phyloP scores from a whole-genome alignment of 208 protist species.

The Leishmania gerbilli region DNA sequence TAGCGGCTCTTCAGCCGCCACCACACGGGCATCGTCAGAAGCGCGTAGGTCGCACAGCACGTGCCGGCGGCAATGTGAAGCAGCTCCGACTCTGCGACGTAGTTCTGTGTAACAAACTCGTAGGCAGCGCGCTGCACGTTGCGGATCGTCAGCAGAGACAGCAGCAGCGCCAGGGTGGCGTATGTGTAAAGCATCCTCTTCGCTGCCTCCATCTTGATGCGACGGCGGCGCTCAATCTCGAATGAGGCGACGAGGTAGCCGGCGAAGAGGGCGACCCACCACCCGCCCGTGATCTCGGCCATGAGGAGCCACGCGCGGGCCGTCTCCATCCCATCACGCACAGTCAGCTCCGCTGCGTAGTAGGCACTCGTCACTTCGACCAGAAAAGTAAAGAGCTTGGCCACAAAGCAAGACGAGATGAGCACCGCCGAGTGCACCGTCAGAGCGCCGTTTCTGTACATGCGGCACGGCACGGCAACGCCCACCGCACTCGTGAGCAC shows the following conservation, averaged over 20 bases:
- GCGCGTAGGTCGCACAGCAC: constrained; percentile 46
- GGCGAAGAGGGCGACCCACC: constrained; percentile 60
- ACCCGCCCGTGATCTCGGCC: constrained; percentile 42
- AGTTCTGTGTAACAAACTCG: constrained; percentile 84
- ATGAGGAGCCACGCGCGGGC: constrained; percentile 12
- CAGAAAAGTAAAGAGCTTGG: constrained; percentile 78
- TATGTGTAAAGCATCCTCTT: constrained; percentile 38
- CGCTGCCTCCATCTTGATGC: constrained; percentile 40
- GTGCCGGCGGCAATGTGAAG: constrained; percentile 63
- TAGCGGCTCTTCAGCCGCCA: constrained; percentile 44
- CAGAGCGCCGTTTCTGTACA: constrained; percentile 73
- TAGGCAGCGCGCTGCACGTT: constrained; percentile 83
- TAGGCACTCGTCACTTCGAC: constrained; percentile 75
- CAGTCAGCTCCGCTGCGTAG: constrained; percentile 53
- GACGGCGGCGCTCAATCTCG: constrained; percentile 46
- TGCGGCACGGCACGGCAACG: constrained; percentile 48
- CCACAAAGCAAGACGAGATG: constrained; percentile 73
- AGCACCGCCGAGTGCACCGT: constrained; percentile 42
- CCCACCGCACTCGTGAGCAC: constrained; percentile 66
- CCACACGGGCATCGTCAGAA: constrained; percentile 67
- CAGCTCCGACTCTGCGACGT: constrained; percentile 53
- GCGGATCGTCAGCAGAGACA: constrained; percentile 59
- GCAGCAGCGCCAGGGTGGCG: constrained; percentile 28
- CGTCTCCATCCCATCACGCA: constrained; percentile 11
- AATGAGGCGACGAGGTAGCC: constrained; percentile 58